phyloP scores from a whole-genome alignment of 192 early-diverging fungal genomes.

The Backusella circina region DNA sequence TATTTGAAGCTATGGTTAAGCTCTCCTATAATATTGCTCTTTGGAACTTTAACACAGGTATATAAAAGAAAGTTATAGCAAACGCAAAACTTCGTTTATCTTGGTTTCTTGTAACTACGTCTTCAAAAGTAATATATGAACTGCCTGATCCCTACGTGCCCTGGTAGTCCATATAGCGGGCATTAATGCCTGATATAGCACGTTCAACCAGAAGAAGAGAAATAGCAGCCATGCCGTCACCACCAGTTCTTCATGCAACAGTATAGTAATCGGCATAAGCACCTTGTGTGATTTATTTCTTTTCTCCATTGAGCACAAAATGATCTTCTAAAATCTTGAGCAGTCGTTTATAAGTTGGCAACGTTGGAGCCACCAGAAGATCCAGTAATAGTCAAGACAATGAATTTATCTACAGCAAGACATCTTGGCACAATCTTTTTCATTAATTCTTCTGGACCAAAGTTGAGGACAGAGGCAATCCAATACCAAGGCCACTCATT shows the following conservation, averaged over 20 bases:
- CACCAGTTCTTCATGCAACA: constrained; percentile 72
- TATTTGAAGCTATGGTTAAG: constrained; percentile 86
- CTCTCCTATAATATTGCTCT: constrained; percentile 63
- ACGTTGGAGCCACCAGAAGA: constrained; percentile 75
- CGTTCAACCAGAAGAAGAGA: constrained; percentile 86
- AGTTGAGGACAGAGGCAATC: constrained; percentile 68
- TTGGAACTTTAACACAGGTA: constrained; percentile 38
- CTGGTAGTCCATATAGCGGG: constrained; percentile 91
- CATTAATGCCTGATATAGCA: constrained; percentile 79
- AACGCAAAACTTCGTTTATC: neutral
- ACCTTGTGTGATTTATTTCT: constrained; percentile 99
- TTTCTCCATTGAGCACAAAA: constrained; percentile 79
- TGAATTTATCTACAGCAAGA: constrained; percentile 65
- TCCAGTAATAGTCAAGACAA: constrained; percentile 77
- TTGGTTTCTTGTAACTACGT: constrained; percentile 49
- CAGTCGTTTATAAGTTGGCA: constrained; percentile 65
- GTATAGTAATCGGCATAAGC: constrained; percentile 93
- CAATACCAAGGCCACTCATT: constrained; percentile 50
- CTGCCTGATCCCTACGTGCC: constrained; percentile 89
- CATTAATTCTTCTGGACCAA: constrained; percentile 64
- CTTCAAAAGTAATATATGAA: constrained; percentile 79
- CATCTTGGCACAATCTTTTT: constrained; percentile 55
- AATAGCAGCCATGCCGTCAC: constrained; percentile 82
- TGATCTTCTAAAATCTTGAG: constrained; percentile 69
- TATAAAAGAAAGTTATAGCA: neutral